Percentiles rank a stretch among this genome's conserved stretches.
phyloP scores from a whole-genome alignment of 306 rosid genomes.

The Lithocarpus polystachyus region DNA sequence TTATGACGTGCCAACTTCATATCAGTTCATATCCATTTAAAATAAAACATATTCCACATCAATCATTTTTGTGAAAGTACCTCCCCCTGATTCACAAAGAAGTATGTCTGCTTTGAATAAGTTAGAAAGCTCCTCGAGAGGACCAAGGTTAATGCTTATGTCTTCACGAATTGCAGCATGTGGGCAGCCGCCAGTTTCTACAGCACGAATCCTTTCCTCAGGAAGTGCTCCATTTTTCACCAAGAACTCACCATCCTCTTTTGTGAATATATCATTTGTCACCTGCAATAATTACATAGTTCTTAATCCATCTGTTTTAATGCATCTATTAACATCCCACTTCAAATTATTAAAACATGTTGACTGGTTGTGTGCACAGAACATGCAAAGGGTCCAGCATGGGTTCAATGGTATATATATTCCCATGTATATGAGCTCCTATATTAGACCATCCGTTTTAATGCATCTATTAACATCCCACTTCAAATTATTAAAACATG shows the following conservation, averaged over 20 bases:
- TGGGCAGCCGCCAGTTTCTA: constrained; percentile 97
- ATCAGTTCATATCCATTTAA: neutral
- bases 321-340: neutral
- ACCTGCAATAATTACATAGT: constrained; percentile 39
- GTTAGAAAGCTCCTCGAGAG: constrained; percentile 89
- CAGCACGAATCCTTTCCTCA: constrained; percentile 92
- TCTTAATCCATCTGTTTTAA: neutral
- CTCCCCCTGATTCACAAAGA: constrained; percentile 99
- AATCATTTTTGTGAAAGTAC: constrained; percentile 27
- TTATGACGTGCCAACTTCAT: neutral
- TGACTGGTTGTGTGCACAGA: neutral
- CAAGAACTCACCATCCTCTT: constrained; percentile 97
- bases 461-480: neutral
- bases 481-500: neutral
- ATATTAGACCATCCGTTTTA: neutral
- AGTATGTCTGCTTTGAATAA: constrained; percentile 74
- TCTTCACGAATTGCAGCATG: constrained; percentile 97
- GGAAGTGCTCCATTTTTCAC: constrained; percentile 92
- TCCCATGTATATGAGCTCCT: neutral
- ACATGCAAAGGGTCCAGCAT: neutral
- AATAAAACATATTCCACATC: neutral
- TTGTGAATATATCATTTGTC: constrained; percentile 95
- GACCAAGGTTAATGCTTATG: constrained; percentile 96
- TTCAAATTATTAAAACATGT: neutral
- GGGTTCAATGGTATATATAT: neutral